phyloP scores from a whole-genome alignment of 176 grass and related monocot genomes.

The Hordeum vulgare region DNA sequence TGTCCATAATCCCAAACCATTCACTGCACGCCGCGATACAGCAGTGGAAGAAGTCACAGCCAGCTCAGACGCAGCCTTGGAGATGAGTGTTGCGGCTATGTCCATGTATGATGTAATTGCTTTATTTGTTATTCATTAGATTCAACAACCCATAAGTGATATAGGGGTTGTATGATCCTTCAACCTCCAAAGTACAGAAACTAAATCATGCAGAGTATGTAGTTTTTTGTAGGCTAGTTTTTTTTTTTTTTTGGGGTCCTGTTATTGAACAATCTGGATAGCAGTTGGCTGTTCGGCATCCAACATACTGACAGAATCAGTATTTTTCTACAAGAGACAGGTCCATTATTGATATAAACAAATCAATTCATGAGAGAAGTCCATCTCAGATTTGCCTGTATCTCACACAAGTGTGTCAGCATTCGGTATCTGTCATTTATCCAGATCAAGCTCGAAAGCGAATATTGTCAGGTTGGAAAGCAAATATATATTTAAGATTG shows the following conservation, averaged over 20 bases:
- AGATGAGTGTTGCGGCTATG: not conserved
- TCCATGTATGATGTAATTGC: not conserved
- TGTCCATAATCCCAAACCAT: constrained; percentile 62
- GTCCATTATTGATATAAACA: not conserved
- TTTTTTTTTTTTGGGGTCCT: not conserved
- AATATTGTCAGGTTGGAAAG: not conserved
- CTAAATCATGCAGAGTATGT: not conserved
- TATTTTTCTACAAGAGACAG: not conserved
- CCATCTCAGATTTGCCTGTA: not conserved
- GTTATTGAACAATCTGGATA: not conserved
- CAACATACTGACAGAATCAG: not conserved
- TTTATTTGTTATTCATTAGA: not conserved
- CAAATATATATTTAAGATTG: not conserved
- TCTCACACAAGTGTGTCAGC: not conserved
- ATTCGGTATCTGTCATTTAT: not conserved
- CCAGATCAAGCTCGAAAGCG: not conserved
- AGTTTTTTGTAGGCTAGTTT: not conserved
- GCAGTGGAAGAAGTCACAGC: constrained; percentile 73
- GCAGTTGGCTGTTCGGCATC: not conserved
- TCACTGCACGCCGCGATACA: constrained; percentile 58
- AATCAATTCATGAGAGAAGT: not conserved
- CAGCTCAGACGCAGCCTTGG: constrained; percentile 7
- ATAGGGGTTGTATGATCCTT: not conserved
- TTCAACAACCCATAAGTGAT: not conserved
- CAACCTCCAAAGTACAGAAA: not conserved